Conservation (phyloP, 2,329 filamentous ascomycete species). For the Westerdykella aurantiaca region DNA sequence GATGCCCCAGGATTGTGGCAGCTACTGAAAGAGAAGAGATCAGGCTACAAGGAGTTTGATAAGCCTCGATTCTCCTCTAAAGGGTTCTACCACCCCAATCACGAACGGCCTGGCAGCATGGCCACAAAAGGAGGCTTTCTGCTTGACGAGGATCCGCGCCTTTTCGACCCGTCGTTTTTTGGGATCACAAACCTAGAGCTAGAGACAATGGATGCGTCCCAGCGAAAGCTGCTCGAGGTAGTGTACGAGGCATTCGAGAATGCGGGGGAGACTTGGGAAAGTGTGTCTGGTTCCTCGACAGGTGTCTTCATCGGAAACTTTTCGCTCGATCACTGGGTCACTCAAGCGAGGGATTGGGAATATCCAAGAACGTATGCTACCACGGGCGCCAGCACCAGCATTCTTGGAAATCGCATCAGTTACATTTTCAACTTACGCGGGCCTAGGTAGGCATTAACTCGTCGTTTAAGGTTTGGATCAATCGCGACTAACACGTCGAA, state of each 20-base stretch:
- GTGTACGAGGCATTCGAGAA: slow-evolving; percentile 38
- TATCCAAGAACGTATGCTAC: slow-evolving; percentile 5
- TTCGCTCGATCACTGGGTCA: slow-evolving; percentile 8
- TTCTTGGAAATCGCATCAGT: slow-evolving; percentile 23
- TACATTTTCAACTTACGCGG: slow-evolving; percentile 26
- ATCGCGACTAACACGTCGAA: too few species aligned
- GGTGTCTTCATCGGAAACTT: slow-evolving; percentile 21
- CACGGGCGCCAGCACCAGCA: slow-evolving; percentile 11
- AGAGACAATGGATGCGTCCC: slow-evolving; percentile 19
- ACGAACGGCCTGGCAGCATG: slow-evolving; percentile 35
- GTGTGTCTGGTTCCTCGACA: slow-evolving; percentile 12
- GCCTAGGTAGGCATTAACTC: too few species aligned
- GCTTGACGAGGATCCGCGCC: slow-evolving; percentile 27
- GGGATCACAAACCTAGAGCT: slow-evolving; percentile 15
- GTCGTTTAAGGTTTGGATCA: too few species aligned
- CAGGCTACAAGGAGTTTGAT: slow-evolving; percentile 24
- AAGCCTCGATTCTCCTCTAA: slow-evolving; percentile 28
- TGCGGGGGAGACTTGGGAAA: slow-evolving; percentile 27
- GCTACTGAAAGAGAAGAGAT: slow-evolving; percentile 23
- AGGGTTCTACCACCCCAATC: slow-evolving; percentile 35
- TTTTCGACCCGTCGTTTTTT: slow-evolving; percentile 36
- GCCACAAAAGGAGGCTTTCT: slow-evolving; percentile 34
- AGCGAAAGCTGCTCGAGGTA: slow-evolving; percentile 27
- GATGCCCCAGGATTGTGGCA: slow-evolving; percentile 18
- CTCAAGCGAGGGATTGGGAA: slow-evolving; percentile 15